Evolutionary conservation across 768 basidiomycete genomes (phyloP), one percentile per base, ranked within the genome.

Genomic region (Trametes cubensis): DNA sequence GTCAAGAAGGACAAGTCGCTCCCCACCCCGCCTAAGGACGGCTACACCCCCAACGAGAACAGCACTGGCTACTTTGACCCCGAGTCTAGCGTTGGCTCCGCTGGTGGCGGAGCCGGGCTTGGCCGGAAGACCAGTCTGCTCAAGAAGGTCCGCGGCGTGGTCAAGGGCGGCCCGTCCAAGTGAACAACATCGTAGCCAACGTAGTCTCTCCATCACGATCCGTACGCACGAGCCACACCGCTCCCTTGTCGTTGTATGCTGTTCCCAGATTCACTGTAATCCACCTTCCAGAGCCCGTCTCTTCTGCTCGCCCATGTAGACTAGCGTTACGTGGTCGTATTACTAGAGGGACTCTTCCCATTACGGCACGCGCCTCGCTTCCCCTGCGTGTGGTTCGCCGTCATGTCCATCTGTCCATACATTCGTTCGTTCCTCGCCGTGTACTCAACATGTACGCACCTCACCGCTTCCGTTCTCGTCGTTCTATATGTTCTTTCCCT

Each of bases 121-220:
- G 86, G 85, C 48, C 81, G 91, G 69, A 92, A 86, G 81, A 81
- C 88, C 1, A 91, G 89, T 70, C 76, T 93, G 61, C 82, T 92
- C 79, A 88, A 88, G 83, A 92, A 89, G 72, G 83, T 92, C 58
- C 87, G 87, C 65, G 81, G 83, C 46, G 91, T 81, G 6, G 89
- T 91, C 53, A 84, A 87, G 61, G 83, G 63, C 8, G 51, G 62
- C 20, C 42, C 85, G 4, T 78, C 78, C 47, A 79, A 79, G 66
- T 79, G 70, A 72, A 60, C 48, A 52, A n/a, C 26, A 5, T 25
- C 40, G 17, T 44, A 15, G 17, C 38, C 42, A 44, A 47, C 30
- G 55, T 34, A 5, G 39, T 48, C 6, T 26, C 41, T 10, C 45
- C 56, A 47, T 60, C 55, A 50, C 49, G 30, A 46, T 46, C 52